phyloP scores from a whole-genome alignment of 306 rosid genomes.

The Acacia crassicarpa region DNA sequence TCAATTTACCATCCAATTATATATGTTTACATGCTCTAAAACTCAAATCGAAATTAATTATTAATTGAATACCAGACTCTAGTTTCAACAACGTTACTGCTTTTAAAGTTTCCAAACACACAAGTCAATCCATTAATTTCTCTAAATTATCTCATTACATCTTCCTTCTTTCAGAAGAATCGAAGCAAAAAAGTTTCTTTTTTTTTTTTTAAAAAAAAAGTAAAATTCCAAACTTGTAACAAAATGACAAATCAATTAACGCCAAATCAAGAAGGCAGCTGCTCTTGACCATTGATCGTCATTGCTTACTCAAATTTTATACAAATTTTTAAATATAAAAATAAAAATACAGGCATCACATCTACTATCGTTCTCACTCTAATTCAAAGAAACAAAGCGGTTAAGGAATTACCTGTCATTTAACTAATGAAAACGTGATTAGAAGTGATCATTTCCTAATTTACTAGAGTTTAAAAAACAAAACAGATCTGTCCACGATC shows the following conservation, averaged over 20 bases:
- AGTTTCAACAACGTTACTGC: too few species aligned
- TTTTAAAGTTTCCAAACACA: too few species aligned
- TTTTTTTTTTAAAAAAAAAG: not conserved
- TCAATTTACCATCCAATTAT: not conserved
- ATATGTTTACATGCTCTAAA: not conserved
- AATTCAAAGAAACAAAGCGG: not conserved
- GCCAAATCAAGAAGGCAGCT: not conserved
- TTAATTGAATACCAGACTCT: not conserved
- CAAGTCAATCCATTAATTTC: too few species aligned
- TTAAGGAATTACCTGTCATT: conserved; percentile 15
- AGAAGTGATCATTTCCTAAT: not conserved
- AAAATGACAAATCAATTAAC: not conserved
- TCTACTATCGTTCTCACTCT: not conserved
- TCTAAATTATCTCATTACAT: too few species aligned
- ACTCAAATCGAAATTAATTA: not conserved
- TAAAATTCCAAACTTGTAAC: conserved; percentile 14
- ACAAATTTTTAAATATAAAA: not conserved
- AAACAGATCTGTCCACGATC: conserved; percentile 21
- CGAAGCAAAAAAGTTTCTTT: not conserved
- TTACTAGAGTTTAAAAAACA: not conserved
- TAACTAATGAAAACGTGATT: conserved; percentile 9
- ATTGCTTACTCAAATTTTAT: not conserved
- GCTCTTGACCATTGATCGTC: not conserved
- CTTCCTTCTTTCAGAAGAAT: not conserved
- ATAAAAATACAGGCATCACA: not conserved